These are phyloP conservation scores for Oidiodendron maius DNA, from an alignment of 495 filamentous ascomycete species.

Conservation along the genomic window DNA sequence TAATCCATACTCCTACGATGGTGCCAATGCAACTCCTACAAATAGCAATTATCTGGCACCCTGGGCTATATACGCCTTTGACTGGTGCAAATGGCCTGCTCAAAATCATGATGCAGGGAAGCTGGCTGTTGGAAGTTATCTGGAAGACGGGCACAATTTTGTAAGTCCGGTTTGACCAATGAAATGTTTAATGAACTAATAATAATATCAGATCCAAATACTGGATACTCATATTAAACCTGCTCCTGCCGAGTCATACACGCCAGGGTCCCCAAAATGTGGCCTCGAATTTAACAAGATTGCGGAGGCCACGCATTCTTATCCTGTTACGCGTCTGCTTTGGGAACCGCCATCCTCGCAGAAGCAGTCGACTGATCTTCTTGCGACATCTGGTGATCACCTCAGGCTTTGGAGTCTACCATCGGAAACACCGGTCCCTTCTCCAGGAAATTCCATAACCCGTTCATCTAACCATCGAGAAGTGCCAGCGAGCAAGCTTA, in stretches of 20 bases:
- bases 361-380: slow-evolving; percentile 91
- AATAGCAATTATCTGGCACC: slow-evolving; percentile 87
- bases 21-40: slow-evolving; percentile 41
- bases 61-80: slow-evolving; percentile 92
- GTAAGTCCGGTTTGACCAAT: slow-evolving; percentile 41
- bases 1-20: slow-evolving; percentile 43
- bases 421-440: slow-evolving; percentile 44
- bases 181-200: neutral
- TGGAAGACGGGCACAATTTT: slow-evolving; percentile 97
- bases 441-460: slow-evolving; percentile 69
- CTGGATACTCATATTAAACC: slow-evolving; percentile 74
- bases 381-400: slow-evolving; percentile 96
- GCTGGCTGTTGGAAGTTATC: slow-evolving; percentile 88
- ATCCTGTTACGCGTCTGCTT: slow-evolving; percentile 90
- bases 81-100: slow-evolving; percentile 99
- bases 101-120: slow-evolving; percentile 76
- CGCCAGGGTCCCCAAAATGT: slow-evolving; percentile 62
- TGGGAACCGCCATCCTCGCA: slow-evolving; percentile 98
- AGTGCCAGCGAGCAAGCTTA: slow-evolving; percentile 72
- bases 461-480: slow-evolving; percentile 58
- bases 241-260: slow-evolving; percentile 66
- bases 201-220: slow-evolving; percentile 78
- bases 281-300: slow-evolving; percentile 87
- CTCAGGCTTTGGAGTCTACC: slow-evolving; percentile 88
- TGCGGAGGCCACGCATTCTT: slow-evolving; percentile 97